phyloP scores from a whole-genome alignment of 345 rosid species.

The rapeseed (Brassica napus) region Da-Ae NC_063441.1:20352001-20352500 shows the following conservation, averaged over 20 bases:
- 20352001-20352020: neutral
- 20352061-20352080: conserved; percentile 49
- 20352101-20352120: conserved; percentile 75
- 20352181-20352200: conserved; percentile 9
- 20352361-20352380: conserved; percentile 84
- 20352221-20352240: conserved; percentile 8
- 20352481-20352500: neutral
- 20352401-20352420: conserved; percentile 88
- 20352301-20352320: conserved; percentile 40
- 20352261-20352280: neutral
- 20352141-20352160: conserved; percentile 63
- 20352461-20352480: neutral
- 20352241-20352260: neutral
- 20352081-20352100: conserved; percentile 70
- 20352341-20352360: conserved; percentile 72
- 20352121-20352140: conserved; percentile 64
- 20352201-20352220: conserved; percentile 1
- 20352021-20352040: neutral
- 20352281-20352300: neutral
- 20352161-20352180: conserved; percentile 57
- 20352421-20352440: conserved; percentile 97
- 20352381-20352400: conserved; percentile 81
- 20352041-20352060: conserved; percentile 19
- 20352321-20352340: conserved; percentile 62
- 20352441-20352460: conserved; percentile 63